A percentile compares a stretch with the other conserved stretches of the same genome.
Evolutionary conservation across 768 basidiomycete species (phyloP).

Genomic region (Naematelia encephala): DNA sequence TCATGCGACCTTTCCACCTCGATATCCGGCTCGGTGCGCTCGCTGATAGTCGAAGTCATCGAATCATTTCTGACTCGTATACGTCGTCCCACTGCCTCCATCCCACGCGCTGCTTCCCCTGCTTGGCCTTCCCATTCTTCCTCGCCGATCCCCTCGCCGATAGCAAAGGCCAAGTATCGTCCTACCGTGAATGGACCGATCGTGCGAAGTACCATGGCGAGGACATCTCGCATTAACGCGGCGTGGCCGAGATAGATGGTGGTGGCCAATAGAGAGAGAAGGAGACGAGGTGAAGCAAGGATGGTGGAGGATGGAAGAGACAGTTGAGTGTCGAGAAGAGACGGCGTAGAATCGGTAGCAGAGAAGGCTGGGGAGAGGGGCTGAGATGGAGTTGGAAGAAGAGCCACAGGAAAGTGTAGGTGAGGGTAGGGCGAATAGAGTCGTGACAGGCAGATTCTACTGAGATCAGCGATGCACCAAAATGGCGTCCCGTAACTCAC

Average conservation of each 20-base stretch:
- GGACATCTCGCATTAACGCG: slow-evolving; percentile 67
- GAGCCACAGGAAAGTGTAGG: slow-evolving; percentile 63
- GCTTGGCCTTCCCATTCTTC: slow-evolving; percentile 55
- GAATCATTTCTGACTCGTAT: not conserved
- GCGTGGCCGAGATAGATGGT: slow-evolving; percentile 81
- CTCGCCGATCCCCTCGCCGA: slow-evolving; percentile 63
- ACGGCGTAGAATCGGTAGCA: slow-evolving; percentile 50
- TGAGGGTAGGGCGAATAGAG: slow-evolving; percentile 82
- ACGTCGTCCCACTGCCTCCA: slow-evolving; percentile 25
- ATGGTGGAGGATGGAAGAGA: slow-evolving; percentile 47
- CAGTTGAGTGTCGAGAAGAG: slow-evolving; percentile 41
- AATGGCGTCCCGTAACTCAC: slow-evolving; percentile 55
- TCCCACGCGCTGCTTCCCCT: slow-evolving; percentile 25
- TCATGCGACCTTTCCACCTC: not conserved
- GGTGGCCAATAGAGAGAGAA: slow-evolving; percentile 82
- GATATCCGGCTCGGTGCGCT: not conserved
- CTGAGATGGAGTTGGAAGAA: slow-evolving; percentile 63
- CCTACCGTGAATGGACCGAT: slow-evolving; percentile 74
- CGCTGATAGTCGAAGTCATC: not conserved
- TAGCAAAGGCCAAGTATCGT: slow-evolving; percentile 76
- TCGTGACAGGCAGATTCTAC: slow-evolving; percentile 75
- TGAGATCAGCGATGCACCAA: not conserved
- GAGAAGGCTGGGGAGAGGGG: slow-evolving; percentile 61
- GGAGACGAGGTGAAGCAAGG: slow-evolving; percentile 74
- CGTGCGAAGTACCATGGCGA: slow-evolving; percentile 67